phyloP scores from a whole-genome alignment of 495 filamentous ascomycete species.

The Venustampulla echinocandica region DNA sequence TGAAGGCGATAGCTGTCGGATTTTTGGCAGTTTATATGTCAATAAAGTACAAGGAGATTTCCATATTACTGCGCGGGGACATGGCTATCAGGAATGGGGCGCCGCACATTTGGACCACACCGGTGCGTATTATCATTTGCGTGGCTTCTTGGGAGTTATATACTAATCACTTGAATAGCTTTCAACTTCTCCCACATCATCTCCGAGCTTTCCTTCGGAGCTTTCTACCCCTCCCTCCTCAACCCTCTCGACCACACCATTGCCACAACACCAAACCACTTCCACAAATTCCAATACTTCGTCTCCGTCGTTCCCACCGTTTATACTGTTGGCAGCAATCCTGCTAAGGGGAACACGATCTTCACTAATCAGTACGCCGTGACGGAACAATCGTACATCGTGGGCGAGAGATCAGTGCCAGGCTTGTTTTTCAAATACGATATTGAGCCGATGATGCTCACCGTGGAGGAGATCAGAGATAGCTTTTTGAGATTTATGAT shows the following conservation, averaged over 20 bases:
- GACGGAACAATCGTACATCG: conserved; percentile 64
- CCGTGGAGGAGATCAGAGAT: conserved; percentile 72
- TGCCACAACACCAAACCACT: conserved; percentile 61
- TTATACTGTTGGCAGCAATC: conserved; percentile 54
- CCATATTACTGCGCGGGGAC: conserved; percentile 91
- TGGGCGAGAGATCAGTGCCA: conserved; percentile 65
- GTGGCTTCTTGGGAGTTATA: neutral
- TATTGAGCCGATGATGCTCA: conserved; percentile 89
- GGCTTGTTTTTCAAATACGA: conserved; percentile 99
- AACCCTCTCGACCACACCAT: conserved; percentile 93
- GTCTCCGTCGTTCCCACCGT: conserved; percentile 93
- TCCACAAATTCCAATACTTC: conserved; percentile 98
- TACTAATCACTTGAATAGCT: conserved; percentile 36
- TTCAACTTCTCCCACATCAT: conserved; percentile 99
- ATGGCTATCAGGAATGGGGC: conserved; percentile 72
- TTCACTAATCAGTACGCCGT: conserved; percentile 98
- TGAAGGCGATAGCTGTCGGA: conserved; percentile 59
- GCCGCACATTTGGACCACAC: conserved; percentile 68
- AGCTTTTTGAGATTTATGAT: conserved; percentile 66
- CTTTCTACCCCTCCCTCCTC: conserved; percentile 83
- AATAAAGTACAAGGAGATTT: conserved; percentile 99
- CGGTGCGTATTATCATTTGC: conserved; percentile 38
- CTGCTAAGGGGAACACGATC: conserved; percentile 43
- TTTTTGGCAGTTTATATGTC: conserved; percentile 81
- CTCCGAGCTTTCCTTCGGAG: conserved; percentile 92